These are phyloP conservation scores for Aurifilum marmelostoma DNA, from an alignment of 2,329 filamentous ascomycete species.

Conservation along the genomic window DNA sequence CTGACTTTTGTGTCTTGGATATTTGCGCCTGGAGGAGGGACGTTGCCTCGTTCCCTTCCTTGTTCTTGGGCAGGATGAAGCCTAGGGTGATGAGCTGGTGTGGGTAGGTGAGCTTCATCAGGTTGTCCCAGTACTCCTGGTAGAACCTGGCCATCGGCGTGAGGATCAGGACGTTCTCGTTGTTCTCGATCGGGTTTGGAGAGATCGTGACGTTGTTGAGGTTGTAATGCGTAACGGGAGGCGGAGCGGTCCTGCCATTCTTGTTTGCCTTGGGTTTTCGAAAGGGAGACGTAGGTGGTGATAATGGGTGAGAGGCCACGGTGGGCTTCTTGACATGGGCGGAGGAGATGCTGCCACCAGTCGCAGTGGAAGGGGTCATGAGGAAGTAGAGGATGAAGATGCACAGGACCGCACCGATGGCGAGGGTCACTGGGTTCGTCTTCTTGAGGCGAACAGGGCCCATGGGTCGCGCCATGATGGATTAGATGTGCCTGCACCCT, in stretches of 20 bases:
- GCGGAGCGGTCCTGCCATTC: conserved; percentile 63
- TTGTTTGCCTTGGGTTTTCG: conserved; percentile 62
- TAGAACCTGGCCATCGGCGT: conserved; percentile 95
- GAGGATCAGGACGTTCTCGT: conserved; percentile 86
- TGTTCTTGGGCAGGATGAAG: conserved; percentile 94
- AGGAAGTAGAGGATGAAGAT: conserved; percentile 72
- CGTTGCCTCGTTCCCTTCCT: conserved; percentile 87
- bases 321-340: conserved; percentile 45
- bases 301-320: conserved; percentile 70
- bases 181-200: conserved; percentile 72
- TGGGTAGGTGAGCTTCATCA: conserved; percentile 81
- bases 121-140: conserved; percentile 92
- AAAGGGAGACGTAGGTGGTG: conserved; percentile 74
- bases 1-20: conserved; percentile 76
- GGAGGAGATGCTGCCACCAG: conserved; percentile 52
- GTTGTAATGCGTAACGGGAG: conserved; percentile 89
- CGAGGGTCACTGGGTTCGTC: conserved; percentile 75
- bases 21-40: conserved; percentile 82
- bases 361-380: conserved; percentile 55
- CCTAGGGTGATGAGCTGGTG: conserved; percentile 93
- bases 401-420: conserved; percentile 72
- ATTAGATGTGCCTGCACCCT: conserved; percentile 23
- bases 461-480: conserved; percentile 60
- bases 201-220: conserved; percentile 94
- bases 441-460: conserved; percentile 75